These are phyloP conservation scores for Lanmaoa pseudosensibilis DNA, from an alignment of 768 basidiomycete genomes.

Conservation along the genomic window DNA sequence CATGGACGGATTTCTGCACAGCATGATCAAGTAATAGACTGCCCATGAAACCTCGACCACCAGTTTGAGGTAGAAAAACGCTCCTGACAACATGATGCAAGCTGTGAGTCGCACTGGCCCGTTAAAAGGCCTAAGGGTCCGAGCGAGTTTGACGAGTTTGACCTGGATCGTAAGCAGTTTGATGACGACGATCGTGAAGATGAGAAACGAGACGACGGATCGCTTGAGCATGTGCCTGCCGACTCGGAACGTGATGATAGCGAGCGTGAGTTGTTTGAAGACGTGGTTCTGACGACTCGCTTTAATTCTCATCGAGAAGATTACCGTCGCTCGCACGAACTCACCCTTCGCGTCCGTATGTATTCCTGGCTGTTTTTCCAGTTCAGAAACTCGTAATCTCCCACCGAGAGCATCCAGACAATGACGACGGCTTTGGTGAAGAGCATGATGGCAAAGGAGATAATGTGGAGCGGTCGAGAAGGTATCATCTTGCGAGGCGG, in stretches of 20 bases:
- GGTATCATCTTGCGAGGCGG: conserved; percentile 16
- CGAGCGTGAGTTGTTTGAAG: conserved; percentile 25
- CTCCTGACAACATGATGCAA: conserved; percentile 24
- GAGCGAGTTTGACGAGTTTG: conserved; percentile 30
- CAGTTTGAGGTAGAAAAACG: conserved; percentile 30
- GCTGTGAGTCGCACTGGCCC: conserved; percentile 26
- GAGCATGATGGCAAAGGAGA: conserved; percentile 19
- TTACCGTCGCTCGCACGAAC: background rate
- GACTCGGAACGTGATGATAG: conserved; percentile 30
- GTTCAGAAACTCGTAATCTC: conserved; percentile 16
- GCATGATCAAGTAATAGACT: conserved; percentile 26
- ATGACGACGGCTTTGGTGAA: conserved; percentile 21
- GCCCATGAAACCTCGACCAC: conserved; percentile 30
- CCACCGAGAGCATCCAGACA: conserved; percentile 21
- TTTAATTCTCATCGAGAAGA: background rate
- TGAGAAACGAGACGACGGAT: conserved; percentile 30
- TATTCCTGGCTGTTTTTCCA: conserved; percentile 22
- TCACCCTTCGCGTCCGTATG: conserved; percentile 20
- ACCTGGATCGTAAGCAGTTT: conserved; percentile 31
- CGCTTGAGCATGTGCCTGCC: conserved; percentile 30
- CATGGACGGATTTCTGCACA: conserved; percentile 30
- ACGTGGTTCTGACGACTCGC: conserved; percentile 17
- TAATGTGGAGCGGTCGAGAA: conserved; percentile 11
- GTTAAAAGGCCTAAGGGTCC: conserved; percentile 27
- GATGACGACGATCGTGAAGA: conserved; percentile 32